phyloP scores from a whole-genome alignment of 139 green algal genomes.

The Coelastrella sp. region DNA sequence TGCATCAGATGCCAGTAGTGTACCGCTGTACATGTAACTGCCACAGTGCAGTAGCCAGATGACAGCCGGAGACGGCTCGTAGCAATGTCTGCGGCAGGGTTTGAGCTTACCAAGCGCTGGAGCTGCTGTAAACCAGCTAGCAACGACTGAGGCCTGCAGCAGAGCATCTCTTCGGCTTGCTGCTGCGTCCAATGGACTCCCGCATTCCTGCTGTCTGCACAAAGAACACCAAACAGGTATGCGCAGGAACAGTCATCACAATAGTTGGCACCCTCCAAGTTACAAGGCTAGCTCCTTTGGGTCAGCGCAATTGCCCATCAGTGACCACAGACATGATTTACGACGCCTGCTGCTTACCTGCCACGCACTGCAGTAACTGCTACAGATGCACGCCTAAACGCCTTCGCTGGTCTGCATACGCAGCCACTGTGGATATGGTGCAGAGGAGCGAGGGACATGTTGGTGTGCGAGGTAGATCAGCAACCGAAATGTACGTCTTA shows the following conservation, averaged over 20 bases:
- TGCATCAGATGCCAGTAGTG: too few species aligned
- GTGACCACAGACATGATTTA: background rate
- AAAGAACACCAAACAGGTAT: too few species aligned
- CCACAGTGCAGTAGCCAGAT: too few species aligned
- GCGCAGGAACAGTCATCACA: too few species aligned
- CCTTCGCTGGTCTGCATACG: background rate
- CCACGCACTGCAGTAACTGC: background rate
- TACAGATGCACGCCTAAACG: too few species aligned
- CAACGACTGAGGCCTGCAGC: slow-evolving; percentile 14
- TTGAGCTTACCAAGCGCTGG: background rate
- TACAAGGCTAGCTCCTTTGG: too few species aligned
- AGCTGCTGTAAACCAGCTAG: background rate
- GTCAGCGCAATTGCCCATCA: background rate
- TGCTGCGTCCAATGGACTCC: background rate
- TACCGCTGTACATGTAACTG: too few species aligned
- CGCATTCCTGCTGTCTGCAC: background rate
- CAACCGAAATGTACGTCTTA: too few species aligned
- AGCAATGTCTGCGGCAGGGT: too few species aligned
- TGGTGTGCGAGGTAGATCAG: background rate
- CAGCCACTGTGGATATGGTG: background rate
- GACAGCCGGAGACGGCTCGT: too few species aligned
- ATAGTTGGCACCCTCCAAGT: too few species aligned
- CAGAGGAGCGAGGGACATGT: background rate
- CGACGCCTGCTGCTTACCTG: background rate
- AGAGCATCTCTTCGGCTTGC: slow-evolving; percentile 12